Percentiles rank a stretch among this genome's conserved stretches.
Conservation (phyloP, 2,329 filamentous ascomycete genomes). For the Claviceps maximensis region DNA sequence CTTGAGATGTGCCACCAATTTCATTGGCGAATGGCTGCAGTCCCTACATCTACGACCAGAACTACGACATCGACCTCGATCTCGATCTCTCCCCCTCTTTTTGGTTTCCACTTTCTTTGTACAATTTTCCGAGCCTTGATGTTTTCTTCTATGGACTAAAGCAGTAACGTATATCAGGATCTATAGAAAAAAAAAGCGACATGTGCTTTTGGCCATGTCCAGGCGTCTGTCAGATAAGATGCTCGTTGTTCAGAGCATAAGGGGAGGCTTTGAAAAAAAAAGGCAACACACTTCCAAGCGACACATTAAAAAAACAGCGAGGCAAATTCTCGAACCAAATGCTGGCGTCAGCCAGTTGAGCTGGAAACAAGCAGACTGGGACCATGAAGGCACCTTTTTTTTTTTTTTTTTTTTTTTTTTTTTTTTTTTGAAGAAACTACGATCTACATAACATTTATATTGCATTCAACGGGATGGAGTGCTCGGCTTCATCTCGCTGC, state of each 20-base stretch:
- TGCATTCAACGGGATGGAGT: not conserved
- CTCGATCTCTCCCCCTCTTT: not conserved
- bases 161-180: constrained; percentile 14
- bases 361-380: not conserved
- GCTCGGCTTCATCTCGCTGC: not conserved
- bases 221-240: constrained; percentile 9
- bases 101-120: not conserved
- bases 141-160: constrained; percentile 8
- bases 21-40: not conserved
- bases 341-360: not conserved
- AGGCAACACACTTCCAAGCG: not conserved
- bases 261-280: not conserved
- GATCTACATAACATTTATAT: no score
- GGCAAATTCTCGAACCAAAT: not conserved
- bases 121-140: not conserved
- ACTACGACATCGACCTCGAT: not conserved
- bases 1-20: constrained; percentile 8
- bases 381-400: no score
- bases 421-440: not conserved
- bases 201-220: constrained; percentile 1
- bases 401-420: no score
- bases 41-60: not conserved
- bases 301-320: not conserved
- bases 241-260: not conserved
- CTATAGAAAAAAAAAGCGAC: constrained; percentile 9